Evolutionary conservation across 2,329 filamentous ascomycete species (phyloP).

Genomic region (Gnomoniopsis smithogilvyi): DNA sequence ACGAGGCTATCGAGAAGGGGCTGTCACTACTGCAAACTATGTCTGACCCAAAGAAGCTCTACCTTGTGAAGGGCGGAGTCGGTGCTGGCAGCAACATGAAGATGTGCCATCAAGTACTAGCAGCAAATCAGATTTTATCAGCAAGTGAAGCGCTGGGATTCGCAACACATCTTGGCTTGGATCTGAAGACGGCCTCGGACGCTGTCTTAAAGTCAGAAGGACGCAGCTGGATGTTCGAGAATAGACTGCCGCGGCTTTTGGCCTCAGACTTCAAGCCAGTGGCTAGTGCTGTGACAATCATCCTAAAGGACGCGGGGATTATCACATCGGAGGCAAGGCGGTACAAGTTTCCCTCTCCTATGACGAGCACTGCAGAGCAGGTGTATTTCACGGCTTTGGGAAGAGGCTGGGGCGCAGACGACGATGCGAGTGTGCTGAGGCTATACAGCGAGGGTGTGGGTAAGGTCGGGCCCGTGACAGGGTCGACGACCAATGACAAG

Average conservation of each 20-base stretch:
- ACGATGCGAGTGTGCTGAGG: slow-evolving; percentile 41
- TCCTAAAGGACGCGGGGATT: slow-evolving; percentile 61
- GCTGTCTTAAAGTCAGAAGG: slow-evolving; percentile 44
- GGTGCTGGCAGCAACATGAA: slow-evolving; percentile 62
- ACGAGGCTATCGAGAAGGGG: slow-evolving; percentile 54
- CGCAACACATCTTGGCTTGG: slow-evolving; percentile 52
- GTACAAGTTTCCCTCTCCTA: slow-evolving; percentile 54
- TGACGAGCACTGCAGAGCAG: slow-evolving; percentile 63
- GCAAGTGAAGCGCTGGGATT: slow-evolving; percentile 60
- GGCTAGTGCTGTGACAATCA: slow-evolving; percentile 57
- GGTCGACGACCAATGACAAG: slow-evolving; percentile 28
- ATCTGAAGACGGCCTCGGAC: slow-evolving; percentile 38
- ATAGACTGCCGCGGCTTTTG: slow-evolving; percentile 54
- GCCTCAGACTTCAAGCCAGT: slow-evolving; percentile 49
- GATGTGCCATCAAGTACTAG: slow-evolving; percentile 61
- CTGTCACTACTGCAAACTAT: slow-evolving; percentile 60
- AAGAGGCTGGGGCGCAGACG: slow-evolving; percentile 48
- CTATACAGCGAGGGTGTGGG: slow-evolving; percentile 38
- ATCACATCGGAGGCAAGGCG: slow-evolving; percentile 63
- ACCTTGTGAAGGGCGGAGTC: slow-evolving; percentile 57
- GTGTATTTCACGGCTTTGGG: slow-evolving; percentile 58
- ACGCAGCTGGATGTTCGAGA: slow-evolving; percentile 62
- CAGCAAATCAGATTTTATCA: slow-evolving; percentile 60
- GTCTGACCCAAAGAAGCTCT: slow-evolving; percentile 59
- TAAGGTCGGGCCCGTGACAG: slow-evolving; percentile 28